Evolutionary conservation across 495 filamentous ascomycete genomes (phyloP).

Genomic region (Extremus antarcticus): DNA sequence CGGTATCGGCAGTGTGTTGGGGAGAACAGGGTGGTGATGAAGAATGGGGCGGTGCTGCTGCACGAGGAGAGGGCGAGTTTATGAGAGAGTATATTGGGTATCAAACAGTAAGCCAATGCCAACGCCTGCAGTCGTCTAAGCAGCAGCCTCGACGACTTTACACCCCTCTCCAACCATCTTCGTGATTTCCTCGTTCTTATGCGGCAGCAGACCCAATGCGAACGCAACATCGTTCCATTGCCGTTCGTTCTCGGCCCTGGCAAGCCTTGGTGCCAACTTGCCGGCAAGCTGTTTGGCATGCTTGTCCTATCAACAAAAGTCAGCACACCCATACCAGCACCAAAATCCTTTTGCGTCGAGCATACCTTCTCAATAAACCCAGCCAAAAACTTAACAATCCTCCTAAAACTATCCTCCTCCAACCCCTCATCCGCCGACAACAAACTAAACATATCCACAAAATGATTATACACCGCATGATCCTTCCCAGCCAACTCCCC

Average conservation of each 20-base stretch:
- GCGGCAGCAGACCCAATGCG: constrained; percentile 74
- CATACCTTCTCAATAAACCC: constrained; percentile 94
- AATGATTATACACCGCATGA: constrained; percentile 98
- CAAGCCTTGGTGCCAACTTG: constrained; percentile 80
- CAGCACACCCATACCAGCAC: background rate
- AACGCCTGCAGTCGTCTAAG: constrained; percentile 13
- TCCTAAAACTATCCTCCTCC: constrained; percentile 69
- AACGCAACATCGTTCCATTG: constrained; percentile 98
- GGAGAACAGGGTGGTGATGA: background rate
- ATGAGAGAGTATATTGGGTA: background rate
- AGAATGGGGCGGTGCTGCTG: background rate
- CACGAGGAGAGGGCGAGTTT: background rate
- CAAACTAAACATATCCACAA: constrained; percentile 96
- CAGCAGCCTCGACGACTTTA: constrained; percentile 62
- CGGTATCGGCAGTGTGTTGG: background rate
- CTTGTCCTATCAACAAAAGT: constrained; percentile 60
- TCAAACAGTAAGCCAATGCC: background rate
- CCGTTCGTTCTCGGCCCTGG: constrained; percentile 78
- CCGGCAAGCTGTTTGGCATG: constrained; percentile 92
- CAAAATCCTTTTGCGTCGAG: background rate
- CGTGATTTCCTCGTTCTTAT: constrained; percentile 95
- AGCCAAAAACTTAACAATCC: constrained; percentile 84
- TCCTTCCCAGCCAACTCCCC: constrained; percentile 94
- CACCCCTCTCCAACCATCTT: constrained; percentile 77
- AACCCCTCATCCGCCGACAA: constrained; percentile 70